phyloP scores from a whole-genome alignment of 2,329 filamentous ascomycete species.

The Ceratocystis cacaofunesta region DNA sequence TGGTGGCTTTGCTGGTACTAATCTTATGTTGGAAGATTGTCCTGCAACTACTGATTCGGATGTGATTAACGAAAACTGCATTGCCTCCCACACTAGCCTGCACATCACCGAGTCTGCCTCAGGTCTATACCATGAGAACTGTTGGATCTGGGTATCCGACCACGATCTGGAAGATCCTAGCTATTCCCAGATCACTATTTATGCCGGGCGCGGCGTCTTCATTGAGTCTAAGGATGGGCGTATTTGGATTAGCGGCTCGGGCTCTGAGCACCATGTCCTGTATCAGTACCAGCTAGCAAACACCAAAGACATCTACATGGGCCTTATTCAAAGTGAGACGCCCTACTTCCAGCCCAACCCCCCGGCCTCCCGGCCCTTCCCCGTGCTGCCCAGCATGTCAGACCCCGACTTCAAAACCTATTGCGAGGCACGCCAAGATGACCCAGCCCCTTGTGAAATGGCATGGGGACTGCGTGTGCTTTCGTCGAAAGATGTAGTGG shows the following conservation, averaged over 20 bases:
- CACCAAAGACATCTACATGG: slow-evolving; percentile 47
- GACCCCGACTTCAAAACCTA: slow-evolving; percentile 39
- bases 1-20: slow-evolving; percentile 55
- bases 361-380: slow-evolving; percentile 42
- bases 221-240: slow-evolving; percentile 26
- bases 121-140: slow-evolving; percentile 30
- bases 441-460: slow-evolving; percentile 32
- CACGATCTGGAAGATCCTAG: slow-evolving; percentile 39
- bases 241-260: slow-evolving; percentile 49
- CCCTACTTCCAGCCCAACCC: slow-evolving; percentile 58
- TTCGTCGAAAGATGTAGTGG: slow-evolving; percentile 37
- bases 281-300: slow-evolving; percentile 53
- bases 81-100: slow-evolving; percentile 31
- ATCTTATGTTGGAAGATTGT: slow-evolving; percentile 53
- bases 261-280: slow-evolving; percentile 50
- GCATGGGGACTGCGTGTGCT: slow-evolving; percentile 53
- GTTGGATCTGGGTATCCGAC: slow-evolving; percentile 35
- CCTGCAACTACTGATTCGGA: slow-evolving; percentile 32
- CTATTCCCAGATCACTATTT: slow-evolving; percentile 37
- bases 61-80: slow-evolving; percentile 24
- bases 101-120: slow-evolving; percentile 28
- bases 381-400: slow-evolving; percentile 27
- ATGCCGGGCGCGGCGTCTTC: slow-evolving; percentile 36
- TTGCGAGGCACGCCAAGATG: slow-evolving; percentile 26
- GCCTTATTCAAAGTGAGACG: slow-evolving; percentile 53